Conservation (phyloP, 129 eudicot species). For the Artemisia annua region DNA sequence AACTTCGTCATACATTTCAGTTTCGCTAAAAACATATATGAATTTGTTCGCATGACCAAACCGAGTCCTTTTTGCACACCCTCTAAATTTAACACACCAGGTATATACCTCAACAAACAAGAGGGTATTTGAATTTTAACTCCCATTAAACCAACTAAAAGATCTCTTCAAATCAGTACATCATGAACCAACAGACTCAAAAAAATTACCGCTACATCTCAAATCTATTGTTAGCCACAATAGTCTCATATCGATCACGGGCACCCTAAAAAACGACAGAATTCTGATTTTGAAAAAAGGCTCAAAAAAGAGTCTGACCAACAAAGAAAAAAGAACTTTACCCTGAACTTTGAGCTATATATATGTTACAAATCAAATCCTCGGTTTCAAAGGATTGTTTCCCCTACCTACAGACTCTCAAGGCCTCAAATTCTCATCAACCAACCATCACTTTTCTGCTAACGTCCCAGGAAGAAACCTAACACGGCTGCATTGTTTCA, state of each 20-base stretch:
- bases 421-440: constrained; percentile 23
- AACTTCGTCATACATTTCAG: no score
- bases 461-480: constrained; percentile 56
- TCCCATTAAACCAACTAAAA: constrained; percentile 34
- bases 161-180: constrained; percentile 37
- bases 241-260: constrained; percentile 34
- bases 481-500: constrained; percentile 60
- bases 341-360: constrained; percentile 59
- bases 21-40: no score
- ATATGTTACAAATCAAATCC: constrained; percentile 68
- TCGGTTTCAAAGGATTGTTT: constrained; percentile 54
- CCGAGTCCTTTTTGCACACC: neutral
- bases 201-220: constrained; percentile 47
- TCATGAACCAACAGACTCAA: constrained; percentile 22
- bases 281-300: constrained; percentile 11
- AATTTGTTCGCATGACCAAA: neutral
- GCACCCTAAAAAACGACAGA: constrained; percentile 30
- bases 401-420: constrained; percentile 60
- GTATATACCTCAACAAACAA: neutral
- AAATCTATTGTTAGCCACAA: constrained; percentile 49
- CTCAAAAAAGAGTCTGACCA: constrained; percentile 14
- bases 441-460: constrained; percentile 37
- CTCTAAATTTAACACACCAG: neutral
- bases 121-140: constrained; percentile 34
- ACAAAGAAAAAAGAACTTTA: constrained; percentile 34